Percentiles rank a stretch among this genome's conserved stretches.
These are phyloP conservation scores for Tylopilus orsonianus DNA, from an alignment of 1,284 basidiomycete genomes.

Conservation along the genomic window DNA sequence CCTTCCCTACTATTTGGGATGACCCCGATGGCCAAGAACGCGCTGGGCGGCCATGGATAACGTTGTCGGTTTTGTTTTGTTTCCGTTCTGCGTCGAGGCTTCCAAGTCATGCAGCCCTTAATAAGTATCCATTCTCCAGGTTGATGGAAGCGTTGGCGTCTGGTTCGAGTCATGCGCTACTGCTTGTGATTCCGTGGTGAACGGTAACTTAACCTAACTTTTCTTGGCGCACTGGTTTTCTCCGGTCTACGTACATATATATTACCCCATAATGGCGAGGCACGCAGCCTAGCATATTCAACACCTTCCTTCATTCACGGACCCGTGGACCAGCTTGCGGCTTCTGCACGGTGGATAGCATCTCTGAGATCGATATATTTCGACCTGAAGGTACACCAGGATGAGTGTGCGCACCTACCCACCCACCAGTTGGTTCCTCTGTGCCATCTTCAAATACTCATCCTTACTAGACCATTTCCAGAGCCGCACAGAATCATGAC, in stretches of 20 bases:
- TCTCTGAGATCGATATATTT: background rate
- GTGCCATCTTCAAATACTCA: background rate
- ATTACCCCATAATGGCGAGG: background rate
- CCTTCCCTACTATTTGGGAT: background rate
- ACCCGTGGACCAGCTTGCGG: constrained; percentile 5
- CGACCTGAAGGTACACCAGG: background rate
- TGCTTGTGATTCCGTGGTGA: background rate
- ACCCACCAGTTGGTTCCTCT: constrained; percentile 4
- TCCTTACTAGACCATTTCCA: constrained; percentile 6
- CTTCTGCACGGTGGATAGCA: constrained; percentile 8
- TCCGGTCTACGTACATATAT: constrained; percentile 6
- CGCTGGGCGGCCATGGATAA: no score
- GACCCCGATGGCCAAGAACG: background rate
- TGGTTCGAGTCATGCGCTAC: no score
- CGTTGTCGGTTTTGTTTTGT: background rate
- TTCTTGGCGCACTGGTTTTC: constrained; percentile 20
- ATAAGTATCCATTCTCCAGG: no score
- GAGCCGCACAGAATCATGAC: constrained; percentile 20
- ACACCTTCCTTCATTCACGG: constrained; percentile 7
- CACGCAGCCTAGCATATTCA: background rate
- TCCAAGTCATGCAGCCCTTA: background rate
- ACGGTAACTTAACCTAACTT: background rate
- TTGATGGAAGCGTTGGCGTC: no score
- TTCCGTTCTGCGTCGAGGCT: constrained; percentile 2
- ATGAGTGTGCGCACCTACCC: constrained; percentile 16